Evolutionary conservation across 192 early-diverging fungal genomes (phyloP), one percentile per base, ranked within the genome.

Genomic region (Coemansia sp.): DNA sequence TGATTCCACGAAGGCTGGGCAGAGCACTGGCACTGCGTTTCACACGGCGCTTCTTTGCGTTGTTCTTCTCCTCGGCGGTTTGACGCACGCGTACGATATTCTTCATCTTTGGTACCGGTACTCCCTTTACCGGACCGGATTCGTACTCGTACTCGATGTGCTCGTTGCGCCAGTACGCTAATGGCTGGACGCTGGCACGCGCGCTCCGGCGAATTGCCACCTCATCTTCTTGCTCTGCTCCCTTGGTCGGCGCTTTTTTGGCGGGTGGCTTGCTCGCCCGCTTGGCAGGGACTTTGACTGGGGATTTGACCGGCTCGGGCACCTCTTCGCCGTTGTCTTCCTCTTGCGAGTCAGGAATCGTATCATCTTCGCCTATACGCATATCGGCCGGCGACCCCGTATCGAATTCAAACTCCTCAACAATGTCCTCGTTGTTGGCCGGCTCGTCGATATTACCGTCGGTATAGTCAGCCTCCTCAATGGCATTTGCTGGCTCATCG

Each of bases 81-180:
- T 81, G 70, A 17, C 79, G 79, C 62, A 82, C 79, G 3, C 79
- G 74, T 19, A 82, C 79, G 13, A 82, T 62, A 43, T 76, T 76
- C 44, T 73, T 82, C 57, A 82, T 43, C 49, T 74, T 67, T 13
- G 79, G 79, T 5, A 82, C 74, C 1, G 64, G 39, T 10, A 59
- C 68, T 0, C 69, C 67, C n/a, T 49, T 28, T 9, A 21, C 55
- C 1, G 65, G 16, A 0, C 70, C 76, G 1, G 58, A 8, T 11
- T 66, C 59, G 65, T 77, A 78, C 35, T 75, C 73, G 68, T 83
- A 83, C 35, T 77, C 80, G 32, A 83, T 73, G 43, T 83, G 80
- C 64, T 83, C 80, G 67, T 83, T 83, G 60, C 80, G 80, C 80
- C 80, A 83, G 53, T 60, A 83, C 11, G 75, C 80, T 2, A 83